Percentiles rank a stretch among this genome's conserved stretches.
These are phyloP conservation scores for Exophiala phaeomuriformis DNA, from an alignment of 2,329 filamentous ascomycete species.

Conservation along the genomic window DNA sequence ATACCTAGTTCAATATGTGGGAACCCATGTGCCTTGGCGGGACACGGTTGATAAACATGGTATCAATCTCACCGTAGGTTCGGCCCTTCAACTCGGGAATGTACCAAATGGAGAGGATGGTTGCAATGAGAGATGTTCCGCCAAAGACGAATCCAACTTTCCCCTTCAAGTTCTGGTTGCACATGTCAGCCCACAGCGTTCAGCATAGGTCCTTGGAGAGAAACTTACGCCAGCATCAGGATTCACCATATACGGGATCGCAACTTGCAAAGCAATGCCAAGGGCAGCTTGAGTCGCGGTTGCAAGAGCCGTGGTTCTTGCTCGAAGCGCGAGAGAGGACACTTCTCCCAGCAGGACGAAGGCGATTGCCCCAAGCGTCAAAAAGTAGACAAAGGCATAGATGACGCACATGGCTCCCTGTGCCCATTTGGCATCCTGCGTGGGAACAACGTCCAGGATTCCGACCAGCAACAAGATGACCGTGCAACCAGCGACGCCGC, in stretches of 20 bases:
- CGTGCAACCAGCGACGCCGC: slow-evolving; percentile 31
- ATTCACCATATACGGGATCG: slow-evolving; percentile 34
- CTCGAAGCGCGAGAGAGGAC: slow-evolving; percentile 37
- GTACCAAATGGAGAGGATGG: slow-evolving; percentile 27
- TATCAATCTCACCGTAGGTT: slow-evolving; percentile 32
- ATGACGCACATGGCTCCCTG: slow-evolving; percentile 35
- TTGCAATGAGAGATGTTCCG: slow-evolving; percentile 25
- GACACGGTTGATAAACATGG: slow-evolving; percentile 30
- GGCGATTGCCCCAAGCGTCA: slow-evolving; percentile 37
- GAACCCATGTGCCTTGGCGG: slow-evolving; percentile 24
- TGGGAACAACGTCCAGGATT: slow-evolving; percentile 36
- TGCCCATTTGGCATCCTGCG: slow-evolving; percentile 31
- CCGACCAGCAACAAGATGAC: slow-evolving; percentile 36
- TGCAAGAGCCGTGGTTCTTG: slow-evolving; percentile 42
- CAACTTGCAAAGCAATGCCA: slow-evolving; percentile 37
- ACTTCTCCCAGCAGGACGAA: slow-evolving; percentile 46
- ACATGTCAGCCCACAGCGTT: slow-evolving; percentile 36
- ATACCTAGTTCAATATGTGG: too few relatives aligned
- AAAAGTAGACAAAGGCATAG: slow-evolving; percentile 37
- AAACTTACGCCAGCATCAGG: slow-evolving; percentile 4
- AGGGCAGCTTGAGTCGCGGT: slow-evolving; percentile 36
- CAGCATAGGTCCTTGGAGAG: slow-evolving; percentile 30
- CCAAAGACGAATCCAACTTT: slow-evolving; percentile 32
- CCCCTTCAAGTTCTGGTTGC: slow-evolving; percentile 29
- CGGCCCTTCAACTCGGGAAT: slow-evolving; percentile 29